Conservation (phyloP, 768 basidiomycete species). For the Boletus rubescentipes region DNA sequence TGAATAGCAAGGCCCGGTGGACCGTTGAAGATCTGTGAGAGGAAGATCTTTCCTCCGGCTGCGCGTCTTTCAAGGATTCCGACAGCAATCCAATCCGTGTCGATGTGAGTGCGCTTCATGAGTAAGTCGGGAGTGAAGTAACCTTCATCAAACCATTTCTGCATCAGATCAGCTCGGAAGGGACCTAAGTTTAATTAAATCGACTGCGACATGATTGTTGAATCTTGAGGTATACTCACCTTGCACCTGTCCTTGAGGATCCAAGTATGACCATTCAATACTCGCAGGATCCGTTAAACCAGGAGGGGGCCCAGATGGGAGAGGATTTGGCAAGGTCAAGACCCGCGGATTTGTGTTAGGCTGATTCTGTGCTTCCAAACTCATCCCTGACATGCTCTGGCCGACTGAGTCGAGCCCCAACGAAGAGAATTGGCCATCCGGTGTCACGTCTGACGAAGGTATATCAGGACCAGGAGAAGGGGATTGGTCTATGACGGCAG, state of each 20-base stretch:
- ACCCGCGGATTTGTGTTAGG: conserved; percentile 4
- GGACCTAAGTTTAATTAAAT: conserved; percentile 56
- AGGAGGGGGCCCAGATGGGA: conserved; percentile 41
- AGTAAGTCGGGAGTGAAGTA: conserved; percentile 84
- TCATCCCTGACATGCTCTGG: conserved; percentile 16
- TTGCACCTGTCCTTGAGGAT: conserved; percentile 90
- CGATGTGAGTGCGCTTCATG: conserved; percentile 77
- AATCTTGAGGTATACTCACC: conserved; percentile 44
- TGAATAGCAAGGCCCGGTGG: conserved; percentile 57
- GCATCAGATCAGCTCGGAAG: conserved; percentile 87
- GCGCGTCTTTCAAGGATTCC: conserved; percentile 55
- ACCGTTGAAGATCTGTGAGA: conserved; percentile 45
- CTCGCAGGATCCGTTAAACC: conserved; percentile 52
- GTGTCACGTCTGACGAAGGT: conserved; percentile 4
- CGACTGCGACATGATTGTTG: background rate
- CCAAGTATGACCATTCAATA: conserved; percentile 89
- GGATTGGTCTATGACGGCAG: conserved; percentile 6
- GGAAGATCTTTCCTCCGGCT: conserved; percentile 59
- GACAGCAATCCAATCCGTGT: conserved; percentile 66
- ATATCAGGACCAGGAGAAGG: conserved; percentile 11
- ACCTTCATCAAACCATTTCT: conserved; percentile 90
- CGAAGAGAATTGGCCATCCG: conserved; percentile 9
- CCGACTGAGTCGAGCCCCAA: conserved; percentile 8
- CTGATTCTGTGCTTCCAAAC: conserved; percentile 11
- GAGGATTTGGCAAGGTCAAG: conserved; percentile 10